Base-by-base conservation (phyloP, 768 basidiomycete species). In the Cystobasidium tubakii region DNA sequence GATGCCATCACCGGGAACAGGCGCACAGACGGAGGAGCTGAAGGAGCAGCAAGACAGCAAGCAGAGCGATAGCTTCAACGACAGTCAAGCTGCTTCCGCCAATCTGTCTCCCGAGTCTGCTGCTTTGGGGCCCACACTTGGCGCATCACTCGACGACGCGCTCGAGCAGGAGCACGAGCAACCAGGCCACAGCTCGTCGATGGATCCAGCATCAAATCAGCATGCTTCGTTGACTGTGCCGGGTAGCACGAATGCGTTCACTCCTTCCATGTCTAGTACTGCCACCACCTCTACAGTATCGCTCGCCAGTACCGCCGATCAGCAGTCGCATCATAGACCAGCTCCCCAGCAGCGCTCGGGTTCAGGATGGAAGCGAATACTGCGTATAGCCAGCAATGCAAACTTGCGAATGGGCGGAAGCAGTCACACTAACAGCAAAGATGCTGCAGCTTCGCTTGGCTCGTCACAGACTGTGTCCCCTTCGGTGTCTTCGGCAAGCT, bases 291-390 rank as follows among this genome's bases (percentile, higher is more conserved):
- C 39, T 6, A 39, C 39, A 39, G 39, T 39, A 6, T 39, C 39
- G 39, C 39, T 39, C 15, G 39, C 39, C 39, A 39, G 39, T 15
- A 6, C 39, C 6, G 39, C 15, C 39, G 39, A 39, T 21, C 46
- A 9, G 7, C 46, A 50, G 21, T n/a, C 12, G 21, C 15, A 50
- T 15, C 46, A 50, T n/a, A 50, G 46, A n/a, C 46, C 46, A 50
- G 46, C 57, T 27, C 57, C 57, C 13, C 57, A 60, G n/a, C n/a
- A n/a, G 33, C 57, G 57, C 33, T 25, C 23, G 3, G 57, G 57
- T 60, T 60, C 57, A 27, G 57, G 57, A 31, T 67, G 66, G 66
- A 67, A 67, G 34, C 13, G 66, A 21, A 42, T 67, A 33, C 25
- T 67, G 9, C 43, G 66, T 23, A 67, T 67, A 9, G 66, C 44